These are phyloP conservation scores for Paraphoma sp. DNA, from an alignment of 2,329 filamentous ascomycete species.

Conservation along the genomic window DNA sequence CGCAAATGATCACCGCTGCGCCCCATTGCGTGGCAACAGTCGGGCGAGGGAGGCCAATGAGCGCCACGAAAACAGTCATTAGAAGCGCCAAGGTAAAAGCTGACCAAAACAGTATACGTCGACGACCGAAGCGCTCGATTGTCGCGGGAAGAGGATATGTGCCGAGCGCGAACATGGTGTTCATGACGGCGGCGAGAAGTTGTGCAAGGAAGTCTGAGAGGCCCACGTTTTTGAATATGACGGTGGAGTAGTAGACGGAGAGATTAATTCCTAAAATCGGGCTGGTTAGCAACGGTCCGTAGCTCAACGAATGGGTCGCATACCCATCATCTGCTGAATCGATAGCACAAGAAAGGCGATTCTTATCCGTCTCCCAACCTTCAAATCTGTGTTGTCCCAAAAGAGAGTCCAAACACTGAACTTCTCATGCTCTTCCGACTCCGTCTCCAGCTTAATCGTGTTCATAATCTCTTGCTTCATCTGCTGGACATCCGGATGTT, in stretches of 20 bases:
- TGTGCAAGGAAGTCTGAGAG: conserved; percentile 20
- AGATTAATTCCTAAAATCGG: conserved; percentile 18
- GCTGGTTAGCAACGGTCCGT: not conserved
- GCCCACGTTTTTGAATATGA: conserved; percentile 44
- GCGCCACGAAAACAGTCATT: conserved; percentile 34
- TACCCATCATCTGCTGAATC: conserved; percentile 17
- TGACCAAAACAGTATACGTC: conserved; percentile 35
- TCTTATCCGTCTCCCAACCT: conserved; percentile 46
- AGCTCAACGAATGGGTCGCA: not conserved
- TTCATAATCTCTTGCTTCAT: conserved; percentile 33
- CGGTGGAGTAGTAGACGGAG: conserved; percentile 42
- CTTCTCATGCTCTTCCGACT: conserved; percentile 31
- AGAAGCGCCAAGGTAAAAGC: conserved; percentile 24
- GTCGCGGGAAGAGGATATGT: conserved; percentile 30
- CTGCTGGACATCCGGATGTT: conserved; percentile 22
- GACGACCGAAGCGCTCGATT: conserved; percentile 43
- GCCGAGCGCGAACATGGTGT: conserved; percentile 85
- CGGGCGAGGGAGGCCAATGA: conserved; percentile 21
- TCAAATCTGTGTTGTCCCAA: conserved; percentile 47
- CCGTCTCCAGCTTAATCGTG: conserved; percentile 24
- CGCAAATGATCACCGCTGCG: conserved; percentile 33
- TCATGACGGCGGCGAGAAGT: conserved; percentile 66
- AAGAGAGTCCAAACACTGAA: conserved; percentile 34
- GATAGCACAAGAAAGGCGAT: conserved; percentile 47
- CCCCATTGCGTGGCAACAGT: conserved; percentile 29